Evolutionary conservation across 805 yeast genomes (phyloP).

Genomic region (Candida ponderosae): DNA sequence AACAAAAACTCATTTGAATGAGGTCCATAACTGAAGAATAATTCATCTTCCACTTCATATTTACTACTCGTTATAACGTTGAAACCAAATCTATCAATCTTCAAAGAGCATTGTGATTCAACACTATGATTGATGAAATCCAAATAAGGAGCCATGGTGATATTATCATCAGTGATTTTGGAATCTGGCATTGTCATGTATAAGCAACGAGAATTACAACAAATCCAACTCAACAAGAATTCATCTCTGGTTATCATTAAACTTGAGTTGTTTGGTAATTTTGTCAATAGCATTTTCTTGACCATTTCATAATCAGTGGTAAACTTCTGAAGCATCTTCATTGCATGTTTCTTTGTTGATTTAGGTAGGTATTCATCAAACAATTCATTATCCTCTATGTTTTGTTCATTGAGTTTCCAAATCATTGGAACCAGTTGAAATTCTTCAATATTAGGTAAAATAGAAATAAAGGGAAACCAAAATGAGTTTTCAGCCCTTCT

Average conservation of each 20-base stretch:
- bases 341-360: conserved; percentile 30
- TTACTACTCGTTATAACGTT: conserved; percentile 34
- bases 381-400: conserved; percentile 15
- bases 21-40: conserved; percentile 77
- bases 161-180: conserved; percentile 48
- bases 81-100: conserved; percentile 41
- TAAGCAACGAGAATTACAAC: conserved; percentile 86
- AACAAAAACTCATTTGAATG: conserved; percentile 78
- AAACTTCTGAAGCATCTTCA: conserved; percentile 35
- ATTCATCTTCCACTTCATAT: conserved; percentile 40
- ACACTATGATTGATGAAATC: conserved; percentile 76
- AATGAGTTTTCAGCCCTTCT: conserved; percentile 33
- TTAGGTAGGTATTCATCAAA: conserved; percentile 33
- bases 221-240: conserved; percentile 71
- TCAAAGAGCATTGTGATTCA: conserved; percentile 42
- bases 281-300: conserved; percentile 7
- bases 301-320: conserved; percentile 36
- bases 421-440: conserved; percentile 51
- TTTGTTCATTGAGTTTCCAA: conserved; percentile 37
- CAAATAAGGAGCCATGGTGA: conserved; percentile 87
- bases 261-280: conserved; percentile 4
- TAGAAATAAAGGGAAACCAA: conserved; percentile 64
- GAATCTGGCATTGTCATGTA: conserved; percentile 62
- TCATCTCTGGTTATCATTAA: conserved; percentile 1
- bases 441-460: conserved; percentile 52